Conservation (phyloP, 2,329 filamentous ascomycete species). For the Fusarium miscanthi region DNA sequence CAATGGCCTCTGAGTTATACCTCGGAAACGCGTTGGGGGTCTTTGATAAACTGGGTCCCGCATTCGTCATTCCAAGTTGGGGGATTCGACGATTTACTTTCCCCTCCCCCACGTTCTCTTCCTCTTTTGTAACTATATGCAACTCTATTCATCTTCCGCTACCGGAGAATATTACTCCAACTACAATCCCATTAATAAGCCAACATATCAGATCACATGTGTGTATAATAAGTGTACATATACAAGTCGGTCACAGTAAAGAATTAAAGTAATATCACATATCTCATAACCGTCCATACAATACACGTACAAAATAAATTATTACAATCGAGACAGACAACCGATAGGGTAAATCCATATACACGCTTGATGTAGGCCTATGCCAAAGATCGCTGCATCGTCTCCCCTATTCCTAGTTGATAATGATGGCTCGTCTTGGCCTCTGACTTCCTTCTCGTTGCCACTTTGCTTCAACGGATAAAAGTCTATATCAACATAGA, state of each 20-base stretch:
- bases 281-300: not conserved
- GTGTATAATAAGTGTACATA: not conserved
- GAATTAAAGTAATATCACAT: not conserved
- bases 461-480: slow-evolving; percentile 23
- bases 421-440: slow-evolving; percentile 6
- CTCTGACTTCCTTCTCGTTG: slow-evolving; percentile 12
- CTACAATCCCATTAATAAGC: not conserved
- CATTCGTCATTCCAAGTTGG: slow-evolving; percentile 42
- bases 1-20: slow-evolving; percentile 14
- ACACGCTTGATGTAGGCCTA: slow-evolving; percentile 33
- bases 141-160: slow-evolving; percentile 7
- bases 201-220: not conserved
- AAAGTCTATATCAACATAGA: slow-evolving; percentile 2
- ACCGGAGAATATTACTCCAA: slow-evolving; percentile 2
- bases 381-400: slow-evolving; percentile 24
- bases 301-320: slow-evolving; percentile 41
- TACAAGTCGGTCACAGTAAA: not conserved
- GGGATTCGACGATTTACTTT: slow-evolving; percentile 24
- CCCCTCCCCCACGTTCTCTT: slow-evolving; percentile 25
- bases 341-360: slow-evolving; percentile 41
- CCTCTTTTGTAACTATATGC: slow-evolving; percentile 9
- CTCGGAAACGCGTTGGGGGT: slow-evolving; percentile 9
- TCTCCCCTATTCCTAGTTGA: slow-evolving; percentile 3
- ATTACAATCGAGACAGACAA: slow-evolving; percentile 44
- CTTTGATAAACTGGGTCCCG: slow-evolving; percentile 33